Percentiles rank a stretch among this genome's conserved stretches.
phyloP scores from a whole-genome alignment of 2,329 filamentous ascomycete species.

The Aureobasidium uvarum region DNA sequence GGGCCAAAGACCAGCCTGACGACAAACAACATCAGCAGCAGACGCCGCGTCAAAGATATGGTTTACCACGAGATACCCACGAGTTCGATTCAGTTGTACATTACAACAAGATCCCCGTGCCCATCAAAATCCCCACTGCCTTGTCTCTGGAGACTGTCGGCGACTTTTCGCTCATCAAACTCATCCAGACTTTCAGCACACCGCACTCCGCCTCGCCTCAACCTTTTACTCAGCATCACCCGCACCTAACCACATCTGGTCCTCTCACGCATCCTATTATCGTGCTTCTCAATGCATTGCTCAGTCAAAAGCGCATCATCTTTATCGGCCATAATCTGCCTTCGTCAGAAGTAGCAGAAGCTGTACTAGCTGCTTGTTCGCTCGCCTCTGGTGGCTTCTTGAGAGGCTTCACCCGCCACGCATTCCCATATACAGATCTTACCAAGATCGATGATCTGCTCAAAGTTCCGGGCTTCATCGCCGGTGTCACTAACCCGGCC shows the following conservation, averaged over 20 bases:
- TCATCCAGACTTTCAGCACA: slow-evolving; percentile 90
- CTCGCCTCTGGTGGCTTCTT: slow-evolving; percentile 89
- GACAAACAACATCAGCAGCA: slow-evolving; percentile 16
- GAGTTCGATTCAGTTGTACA: slow-evolving; percentile 95
- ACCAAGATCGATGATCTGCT: slow-evolving; percentile 97
- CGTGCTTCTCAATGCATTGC: slow-evolving; percentile 86
- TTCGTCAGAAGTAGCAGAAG: slow-evolving; percentile 93
- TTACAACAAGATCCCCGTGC: slow-evolving; percentile 95
- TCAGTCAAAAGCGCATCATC: slow-evolving; percentile 95
- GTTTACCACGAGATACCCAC: slow-evolving; percentile 87
- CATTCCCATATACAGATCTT: slow-evolving; percentile 96
- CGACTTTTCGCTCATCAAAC: slow-evolving; percentile 95
- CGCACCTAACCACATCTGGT: slow-evolving; percentile 90
- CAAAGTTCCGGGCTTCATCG: slow-evolving; percentile 95
- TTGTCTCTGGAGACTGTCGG: slow-evolving; percentile 94
- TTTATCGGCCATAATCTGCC: slow-evolving; percentile 95
- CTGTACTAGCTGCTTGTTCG: slow-evolving; percentile 95
- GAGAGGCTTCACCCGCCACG: slow-evolving; percentile 89
- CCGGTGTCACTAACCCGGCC: slow-evolving; percentile 93
- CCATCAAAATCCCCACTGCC: slow-evolving; percentile 92
- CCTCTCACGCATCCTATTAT: slow-evolving; percentile 90
- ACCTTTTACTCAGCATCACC: slow-evolving; percentile 73
- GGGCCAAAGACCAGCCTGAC: slow-evolving; percentile 35
- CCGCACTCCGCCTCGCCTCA: slow-evolving; percentile 79
- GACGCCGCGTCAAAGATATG: slow-evolving; percentile 54